phyloP scores from a whole-genome alignment of 73 alveolate genomes.

The Paramecium primaurelia region DNA sequence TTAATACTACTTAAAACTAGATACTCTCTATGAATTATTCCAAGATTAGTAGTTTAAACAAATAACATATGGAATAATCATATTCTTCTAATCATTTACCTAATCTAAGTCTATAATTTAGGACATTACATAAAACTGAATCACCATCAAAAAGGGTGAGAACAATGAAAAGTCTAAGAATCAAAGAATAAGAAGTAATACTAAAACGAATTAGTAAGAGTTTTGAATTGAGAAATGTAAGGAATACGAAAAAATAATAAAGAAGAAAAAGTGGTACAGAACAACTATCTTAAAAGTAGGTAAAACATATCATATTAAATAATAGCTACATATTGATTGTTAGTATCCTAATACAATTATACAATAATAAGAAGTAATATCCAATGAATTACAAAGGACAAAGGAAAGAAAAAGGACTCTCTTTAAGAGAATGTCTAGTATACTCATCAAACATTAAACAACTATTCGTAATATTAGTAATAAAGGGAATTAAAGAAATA shows the following conservation, averaged over 20 bases:
- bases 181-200: neutral
- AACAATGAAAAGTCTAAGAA: neutral
- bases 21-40: neutral
- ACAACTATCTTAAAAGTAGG: neutral
- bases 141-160: neutral
- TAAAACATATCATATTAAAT: neutral
- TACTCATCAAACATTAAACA: neutral
- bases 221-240: neutral
- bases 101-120: neutral
- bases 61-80: neutral
- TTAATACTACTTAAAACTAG: neutral
- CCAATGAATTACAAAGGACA: neutral
- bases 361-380: neutral
- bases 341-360: neutral
- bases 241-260: neutral
- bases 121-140: neutral
- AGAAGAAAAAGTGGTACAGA: conserved; percentile 4
- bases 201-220: neutral
- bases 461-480: neutral
- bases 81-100: neutral
- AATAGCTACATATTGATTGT: neutral
- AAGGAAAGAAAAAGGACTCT: neutral
- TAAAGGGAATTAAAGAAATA: neutral
- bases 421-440: neutral
- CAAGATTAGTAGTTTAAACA: neutral